A percentile compares a stretch with the other conserved stretches of the same genome.
phyloP scores from a whole-genome alignment of 352 stramenopile genomes.

The Globisporangium spinosum region DNA sequence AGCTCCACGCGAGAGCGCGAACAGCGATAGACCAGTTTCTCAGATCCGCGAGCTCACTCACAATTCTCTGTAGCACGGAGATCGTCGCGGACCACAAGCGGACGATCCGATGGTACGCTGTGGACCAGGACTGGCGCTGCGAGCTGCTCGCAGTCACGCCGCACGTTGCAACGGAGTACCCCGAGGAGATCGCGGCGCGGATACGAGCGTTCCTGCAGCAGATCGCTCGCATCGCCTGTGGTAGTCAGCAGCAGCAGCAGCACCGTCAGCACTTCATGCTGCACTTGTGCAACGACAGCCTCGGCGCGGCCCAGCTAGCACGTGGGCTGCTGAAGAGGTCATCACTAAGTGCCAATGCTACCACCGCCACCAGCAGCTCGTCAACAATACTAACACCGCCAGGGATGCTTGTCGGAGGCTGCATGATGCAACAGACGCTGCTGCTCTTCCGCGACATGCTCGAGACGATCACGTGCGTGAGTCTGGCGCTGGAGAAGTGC shows the following conservation, averaged over 20 bases:
- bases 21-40: conserved; percentile 18
- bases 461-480: conserved; percentile 22
- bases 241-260: background rate
- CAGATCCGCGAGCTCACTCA: conserved; percentile 16
- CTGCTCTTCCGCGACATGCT: conserved; percentile 22
- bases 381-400: background rate
- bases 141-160: conserved; percentile 19
- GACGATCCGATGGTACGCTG: conserved; percentile 23
- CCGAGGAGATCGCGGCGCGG: conserved; percentile 13
- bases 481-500: conserved; percentile 19
- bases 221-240: conserved; percentile 14
- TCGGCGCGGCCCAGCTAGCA: conserved; percentile 7
- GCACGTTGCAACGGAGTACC: conserved; percentile 2
- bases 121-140: conserved; percentile 31
- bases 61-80: conserved; percentile 20
- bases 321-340: conserved; percentile 8
- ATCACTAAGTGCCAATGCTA: background rate
- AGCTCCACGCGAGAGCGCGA: conserved; percentile 11
- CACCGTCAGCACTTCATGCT: conserved; percentile 15
- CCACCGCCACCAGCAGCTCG: background rate
- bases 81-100: conserved; percentile 4
- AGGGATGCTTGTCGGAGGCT: conserved; percentile 16
- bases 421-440: conserved; percentile 34
- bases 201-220: conserved; percentile 14
- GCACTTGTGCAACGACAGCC: conserved; percentile 33